Evolutionary conservation across 2,329 filamentous ascomycete species (phyloP).

Genomic region (Cordyceps cateniannulata): DNA sequence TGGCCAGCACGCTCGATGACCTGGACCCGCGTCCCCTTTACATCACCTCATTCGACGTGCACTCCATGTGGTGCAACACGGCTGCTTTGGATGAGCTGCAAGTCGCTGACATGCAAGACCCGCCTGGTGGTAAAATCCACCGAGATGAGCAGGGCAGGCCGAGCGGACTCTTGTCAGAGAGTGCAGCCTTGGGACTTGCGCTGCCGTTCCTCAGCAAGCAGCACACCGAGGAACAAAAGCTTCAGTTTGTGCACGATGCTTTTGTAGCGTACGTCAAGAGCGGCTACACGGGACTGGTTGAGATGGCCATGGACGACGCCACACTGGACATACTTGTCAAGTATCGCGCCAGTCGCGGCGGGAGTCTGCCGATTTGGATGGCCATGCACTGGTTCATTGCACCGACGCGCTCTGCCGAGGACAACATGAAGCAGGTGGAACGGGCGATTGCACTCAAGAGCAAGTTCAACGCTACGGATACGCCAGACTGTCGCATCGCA

Average conservation of each 20-base stretch:
- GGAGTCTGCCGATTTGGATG: conserved; percentile 28
- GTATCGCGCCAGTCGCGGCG: conserved; percentile 21
- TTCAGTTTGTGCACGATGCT: conserved; percentile 29
- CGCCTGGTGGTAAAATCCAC: conserved; percentile 35
- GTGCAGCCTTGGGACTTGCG: conserved; percentile 32
- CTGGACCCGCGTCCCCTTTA: conserved; percentile 37
- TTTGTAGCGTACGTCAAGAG: conserved; percentile 32
- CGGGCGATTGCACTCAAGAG: conserved; percentile 30
- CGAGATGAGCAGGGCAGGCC: conserved; percentile 32
- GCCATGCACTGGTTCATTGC: conserved; percentile 40
- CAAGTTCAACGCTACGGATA: conserved; percentile 28
- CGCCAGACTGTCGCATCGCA: conserved; percentile 40
- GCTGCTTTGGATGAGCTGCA: conserved; percentile 35
- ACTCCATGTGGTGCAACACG: conserved; percentile 40
- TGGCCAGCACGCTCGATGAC: conserved; percentile 36
- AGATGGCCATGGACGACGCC: conserved; percentile 43
- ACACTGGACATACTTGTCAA: conserved; percentile 33
- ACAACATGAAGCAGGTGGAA: conserved; percentile 31
- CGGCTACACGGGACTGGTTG: conserved; percentile 38
- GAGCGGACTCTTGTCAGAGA: conserved; percentile 35
- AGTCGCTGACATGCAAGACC: conserved; percentile 30
- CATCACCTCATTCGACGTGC: conserved; percentile 37
- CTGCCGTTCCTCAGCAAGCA: conserved; percentile 35
- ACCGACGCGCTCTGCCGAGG: conserved; percentile 26
- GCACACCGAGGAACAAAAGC: conserved; percentile 30